Percentiles rank a stretch among this genome's conserved stretches.
phyloP scores from a whole-genome alignment of 352 stramenopile genomes.

The Globisporangium ultimum region DNA sequence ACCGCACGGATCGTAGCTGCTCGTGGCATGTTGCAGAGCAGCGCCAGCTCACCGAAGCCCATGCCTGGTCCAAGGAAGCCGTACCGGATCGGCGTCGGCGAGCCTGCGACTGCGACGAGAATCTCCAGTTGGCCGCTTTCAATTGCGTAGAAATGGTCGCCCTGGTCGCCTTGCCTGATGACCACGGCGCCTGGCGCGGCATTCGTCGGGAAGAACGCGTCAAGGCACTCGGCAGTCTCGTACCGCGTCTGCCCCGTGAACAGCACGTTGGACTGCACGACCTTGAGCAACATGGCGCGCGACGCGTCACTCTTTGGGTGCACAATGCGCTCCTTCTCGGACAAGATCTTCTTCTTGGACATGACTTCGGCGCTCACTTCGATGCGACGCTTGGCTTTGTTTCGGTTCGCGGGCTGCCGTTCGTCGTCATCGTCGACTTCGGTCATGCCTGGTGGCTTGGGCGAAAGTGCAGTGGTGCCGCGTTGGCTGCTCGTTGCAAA shows the following conservation, averaged over 20 bases:
- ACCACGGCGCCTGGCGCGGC: conserved; percentile 36
- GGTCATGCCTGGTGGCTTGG: too few species aligned
- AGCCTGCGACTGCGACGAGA: conserved; percentile 50
- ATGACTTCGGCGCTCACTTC: conserved; percentile 83
- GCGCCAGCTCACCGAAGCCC: conserved; percentile 95
- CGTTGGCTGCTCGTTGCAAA: too few species aligned
- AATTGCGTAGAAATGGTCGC: conserved; percentile 77
- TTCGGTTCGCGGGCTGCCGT: too few species aligned
- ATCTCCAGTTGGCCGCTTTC: conserved; percentile 67
- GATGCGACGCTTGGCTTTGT: too few species aligned
- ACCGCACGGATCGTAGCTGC: conserved; percentile 89
- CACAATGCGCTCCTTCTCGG: conserved; percentile 43
- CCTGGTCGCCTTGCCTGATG: conserved; percentile 68
- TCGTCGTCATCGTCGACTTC: too few species aligned
- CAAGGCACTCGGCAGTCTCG: conserved; percentile 65
- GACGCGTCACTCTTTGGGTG: conserved; percentile 62
- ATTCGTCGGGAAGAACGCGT: conserved; percentile 68
- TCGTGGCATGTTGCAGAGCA: conserved; percentile 96
- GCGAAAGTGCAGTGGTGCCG: too few species aligned
- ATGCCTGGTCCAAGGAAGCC: conserved; percentile 53
- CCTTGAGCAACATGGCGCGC: conserved; percentile 50
- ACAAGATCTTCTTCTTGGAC: conserved; percentile 60
- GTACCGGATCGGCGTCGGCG: conserved; percentile 60
- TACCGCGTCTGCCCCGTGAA: conserved; percentile 57
- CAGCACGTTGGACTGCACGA: conserved; percentile 73